phyloP scores from a whole-genome alignment of 257 asterid genomes.

The Agastache rugosa region DNA sequence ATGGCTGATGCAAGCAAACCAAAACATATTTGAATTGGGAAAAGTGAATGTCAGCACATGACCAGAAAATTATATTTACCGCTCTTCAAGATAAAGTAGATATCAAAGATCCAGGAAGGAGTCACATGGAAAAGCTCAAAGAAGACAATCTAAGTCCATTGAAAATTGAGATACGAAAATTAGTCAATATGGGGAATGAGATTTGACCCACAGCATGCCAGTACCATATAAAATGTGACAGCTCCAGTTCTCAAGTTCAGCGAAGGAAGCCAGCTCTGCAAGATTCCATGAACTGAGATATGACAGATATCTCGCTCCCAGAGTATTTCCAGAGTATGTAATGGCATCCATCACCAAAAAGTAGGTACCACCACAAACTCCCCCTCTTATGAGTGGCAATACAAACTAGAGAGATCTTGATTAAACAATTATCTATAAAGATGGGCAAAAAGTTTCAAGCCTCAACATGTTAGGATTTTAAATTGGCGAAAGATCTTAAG shows the following conservation, averaged over 20 bases:
- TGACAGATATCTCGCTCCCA: slow-evolving; percentile 50
- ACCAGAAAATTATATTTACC: slow-evolving; percentile 54
- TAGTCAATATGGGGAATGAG: slow-evolving; percentile 54
- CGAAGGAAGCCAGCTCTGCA: slow-evolving; percentile 64
- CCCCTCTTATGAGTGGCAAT: slow-evolving; percentile 52
- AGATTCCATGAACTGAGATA: slow-evolving; percentile 61
- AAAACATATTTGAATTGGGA: slow-evolving; percentile 55
- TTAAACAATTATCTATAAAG: slow-evolving; percentile 44
- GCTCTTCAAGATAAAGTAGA: slow-evolving; percentile 65
- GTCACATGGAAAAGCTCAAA: slow-evolving; percentile 61
- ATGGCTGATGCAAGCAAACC: slow-evolving; percentile 87
- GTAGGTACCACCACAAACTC: slow-evolving; percentile 51
- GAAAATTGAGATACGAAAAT: slow-evolving; percentile 43
- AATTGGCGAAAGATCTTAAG: slow-evolving; percentile 48
- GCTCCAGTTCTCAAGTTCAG: slow-evolving; percentile 73
- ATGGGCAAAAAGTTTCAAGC: slow-evolving; percentile 40
- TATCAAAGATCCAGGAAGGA: slow-evolving; percentile 61
- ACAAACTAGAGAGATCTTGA: slow-evolving; percentile 49
- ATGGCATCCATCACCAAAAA: slow-evolving; percentile 46
- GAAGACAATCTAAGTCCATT: slow-evolving; percentile 57
- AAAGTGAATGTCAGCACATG: slow-evolving; percentile 67
- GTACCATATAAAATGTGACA: slow-evolving; percentile 65
- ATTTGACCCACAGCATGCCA: slow-evolving; percentile 64
- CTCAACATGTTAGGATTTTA: slow-evolving; percentile 46
- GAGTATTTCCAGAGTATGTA: slow-evolving; percentile 36